A percentile compares a stretch with the other conserved stretches of the same genome.
Evolutionary conservation across 2,329 filamentous ascomycete species (phyloP).

Genomic region (Colletotrichum eremochloae): DNA sequence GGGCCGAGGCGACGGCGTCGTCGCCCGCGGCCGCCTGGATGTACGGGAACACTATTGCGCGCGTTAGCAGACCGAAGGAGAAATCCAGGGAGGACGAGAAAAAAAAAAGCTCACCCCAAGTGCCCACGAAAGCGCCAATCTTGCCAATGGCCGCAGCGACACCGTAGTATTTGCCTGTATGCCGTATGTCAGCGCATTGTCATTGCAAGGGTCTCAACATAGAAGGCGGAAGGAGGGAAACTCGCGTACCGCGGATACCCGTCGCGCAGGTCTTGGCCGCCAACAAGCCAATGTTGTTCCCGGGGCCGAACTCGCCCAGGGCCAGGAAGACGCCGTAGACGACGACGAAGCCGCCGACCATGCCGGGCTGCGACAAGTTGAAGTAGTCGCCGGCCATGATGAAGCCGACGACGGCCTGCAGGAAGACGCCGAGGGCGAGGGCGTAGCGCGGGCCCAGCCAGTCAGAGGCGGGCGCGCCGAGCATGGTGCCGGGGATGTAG

Average conservation of each 20-base stretch:
- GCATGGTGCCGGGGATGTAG: constrained; percentile 85
- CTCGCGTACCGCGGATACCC: constrained; percentile 75
- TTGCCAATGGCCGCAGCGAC: constrained; percentile 81
- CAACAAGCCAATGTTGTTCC: constrained; percentile 90
- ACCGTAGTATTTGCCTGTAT: constrained; percentile 68
- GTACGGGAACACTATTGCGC: constrained; percentile 73
- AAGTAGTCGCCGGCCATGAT: constrained; percentile 87
- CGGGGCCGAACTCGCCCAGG: constrained; percentile 85
- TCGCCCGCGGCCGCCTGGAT: constrained; percentile 72
- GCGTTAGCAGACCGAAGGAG: neutral
- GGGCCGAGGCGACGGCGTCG: constrained; percentile 70
- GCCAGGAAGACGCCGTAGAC: constrained; percentile 84
- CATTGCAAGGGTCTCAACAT: too few relatives aligned
- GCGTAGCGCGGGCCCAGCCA: constrained; percentile 83
- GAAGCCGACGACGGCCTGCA: constrained; percentile 86
- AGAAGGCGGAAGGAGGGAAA: fast-evolving
- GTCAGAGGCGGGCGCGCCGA: constrained; percentile 84
- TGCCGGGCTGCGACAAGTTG: constrained; percentile 73
- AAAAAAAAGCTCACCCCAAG: constrained; percentile 60
- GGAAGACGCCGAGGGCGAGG: constrained; percentile 76
- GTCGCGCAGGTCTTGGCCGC: constrained; percentile 92
- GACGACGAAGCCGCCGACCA: constrained; percentile 82
- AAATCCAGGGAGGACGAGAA: too few relatives aligned
- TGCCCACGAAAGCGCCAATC: constrained; percentile 87
- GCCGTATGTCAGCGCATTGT: neutral